phyloP scores from a whole-genome alignment of 2,329 filamentous ascomycete genomes.

The Rutstroemia sp. region DNA sequence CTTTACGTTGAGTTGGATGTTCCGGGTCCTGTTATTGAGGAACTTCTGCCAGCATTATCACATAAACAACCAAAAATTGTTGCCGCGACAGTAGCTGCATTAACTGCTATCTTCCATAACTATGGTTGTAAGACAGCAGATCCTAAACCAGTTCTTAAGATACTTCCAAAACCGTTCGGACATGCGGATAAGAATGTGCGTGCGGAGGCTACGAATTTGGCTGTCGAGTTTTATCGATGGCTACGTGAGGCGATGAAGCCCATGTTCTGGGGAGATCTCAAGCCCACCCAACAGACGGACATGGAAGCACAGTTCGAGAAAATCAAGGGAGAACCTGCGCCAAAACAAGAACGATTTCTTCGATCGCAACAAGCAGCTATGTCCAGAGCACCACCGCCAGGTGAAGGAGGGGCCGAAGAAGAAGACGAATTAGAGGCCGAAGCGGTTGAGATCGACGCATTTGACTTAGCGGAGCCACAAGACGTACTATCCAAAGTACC shows the following conservation, averaged over 20 bases:
- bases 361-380: constrained; percentile 82
- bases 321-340: constrained; percentile 75
- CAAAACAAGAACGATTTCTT: constrained; percentile 85
- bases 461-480: constrained; percentile 78
- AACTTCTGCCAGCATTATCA: constrained; percentile 72
- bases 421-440: constrained; percentile 51
- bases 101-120: constrained; percentile 82
- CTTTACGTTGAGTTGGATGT: constrained; percentile 87
- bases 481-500: constrained; percentile 79
- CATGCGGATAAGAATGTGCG: constrained; percentile 98
- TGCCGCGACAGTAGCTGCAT: constrained; percentile 63
- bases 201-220: constrained; percentile 83
- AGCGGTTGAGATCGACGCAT: constrained; percentile 66
- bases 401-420: constrained; percentile 50
- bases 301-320: constrained; percentile 91
- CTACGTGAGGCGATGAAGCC: constrained; percentile 96
- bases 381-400: constrained; percentile 57
- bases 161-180: constrained; percentile 82
- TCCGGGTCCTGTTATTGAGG: constrained; percentile 79
- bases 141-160: constrained; percentile 83
- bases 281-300: constrained; percentile 90
- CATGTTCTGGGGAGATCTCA: constrained; percentile 92
- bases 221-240: constrained; percentile 95
- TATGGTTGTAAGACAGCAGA: constrained; percentile 94
- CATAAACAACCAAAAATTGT: constrained; percentile 92